Percentiles rank a stretch among this genome's conserved stretches.
Evolutionary conservation across 495 filamentous ascomycete species (phyloP).

Genomic region (Lichina pygmaea): DNA sequence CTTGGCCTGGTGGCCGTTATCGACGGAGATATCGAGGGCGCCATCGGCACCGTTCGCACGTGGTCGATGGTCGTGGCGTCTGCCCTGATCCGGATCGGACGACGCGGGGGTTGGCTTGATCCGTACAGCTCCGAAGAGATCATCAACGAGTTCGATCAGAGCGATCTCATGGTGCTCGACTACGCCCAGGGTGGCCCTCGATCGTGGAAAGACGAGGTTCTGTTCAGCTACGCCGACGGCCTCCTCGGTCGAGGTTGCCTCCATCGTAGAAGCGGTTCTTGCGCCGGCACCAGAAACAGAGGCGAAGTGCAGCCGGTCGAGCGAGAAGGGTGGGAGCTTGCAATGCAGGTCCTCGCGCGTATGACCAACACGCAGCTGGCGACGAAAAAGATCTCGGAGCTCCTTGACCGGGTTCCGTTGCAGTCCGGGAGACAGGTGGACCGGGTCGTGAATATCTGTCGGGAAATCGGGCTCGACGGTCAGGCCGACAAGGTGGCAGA

Average conservation of each 20-base stretch:
- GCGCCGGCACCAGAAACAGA: background rate
- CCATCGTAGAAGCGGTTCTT: too few relatives aligned
- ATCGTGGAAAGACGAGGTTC: slow-evolving; percentile 34
- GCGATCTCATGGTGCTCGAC: slow-evolving; percentile 34
- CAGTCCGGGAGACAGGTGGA: slow-evolving; percentile 41
- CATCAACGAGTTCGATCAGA: slow-evolving; percentile 21
- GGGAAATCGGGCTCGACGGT: slow-evolving; percentile 36
- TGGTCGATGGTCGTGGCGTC: slow-evolving; percentile 57
- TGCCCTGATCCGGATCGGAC: slow-evolving; percentile 55
- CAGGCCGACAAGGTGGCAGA: slow-evolving; percentile 50
- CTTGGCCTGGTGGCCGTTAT: slow-evolving; percentile 55
- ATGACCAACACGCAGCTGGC: slow-evolving; percentile 37
- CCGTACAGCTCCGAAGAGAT: slow-evolving; percentile 16
- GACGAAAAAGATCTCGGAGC: slow-evolving; percentile 34
- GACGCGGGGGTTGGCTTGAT: slow-evolving; percentile 45
- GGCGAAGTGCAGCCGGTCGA: background rate
- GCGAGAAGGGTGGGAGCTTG: slow-evolving; percentile 62
- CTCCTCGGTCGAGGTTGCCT: slow-evolving; percentile 18
- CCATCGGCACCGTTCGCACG: slow-evolving; percentile 39
- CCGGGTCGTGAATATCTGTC: slow-evolving; percentile 42
- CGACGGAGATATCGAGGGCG: slow-evolving; percentile 45
- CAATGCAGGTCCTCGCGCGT: slow-evolving; percentile 46
- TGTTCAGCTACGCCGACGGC: slow-evolving; percentile 39
- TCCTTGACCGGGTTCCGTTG: slow-evolving; percentile 36
- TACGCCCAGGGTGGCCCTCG: slow-evolving; percentile 16